phyloP scores from a whole-genome alignment of 2,329 filamentous ascomycete genomes.

The Colletotrichum sp. region DNA sequence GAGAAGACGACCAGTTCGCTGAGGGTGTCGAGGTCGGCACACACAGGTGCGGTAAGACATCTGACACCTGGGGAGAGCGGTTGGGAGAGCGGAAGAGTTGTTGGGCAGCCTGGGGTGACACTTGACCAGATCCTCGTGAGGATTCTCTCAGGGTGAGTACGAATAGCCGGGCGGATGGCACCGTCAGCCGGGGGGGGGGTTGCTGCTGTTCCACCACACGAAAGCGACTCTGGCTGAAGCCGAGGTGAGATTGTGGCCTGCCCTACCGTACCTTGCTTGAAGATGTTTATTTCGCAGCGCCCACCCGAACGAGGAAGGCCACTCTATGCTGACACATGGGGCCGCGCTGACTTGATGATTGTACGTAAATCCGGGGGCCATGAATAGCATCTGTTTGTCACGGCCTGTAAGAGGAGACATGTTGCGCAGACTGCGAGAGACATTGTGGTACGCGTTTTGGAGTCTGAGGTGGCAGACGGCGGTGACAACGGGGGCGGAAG shows the following conservation, averaged over 20 bases:
- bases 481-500: background rate
- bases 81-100: background rate
- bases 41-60: slow-evolving; percentile 3
- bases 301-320: background rate
- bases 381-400: background rate
- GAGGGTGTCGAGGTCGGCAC: slow-evolving; percentile 13
- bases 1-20: background rate
- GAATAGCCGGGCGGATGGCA: slow-evolving; percentile 8
- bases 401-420: background rate
- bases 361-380: background rate
- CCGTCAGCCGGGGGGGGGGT: slow-evolving; percentile 3
- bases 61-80: background rate
- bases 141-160: background rate
- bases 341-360: background rate
- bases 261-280: slow-evolving; percentile 15
- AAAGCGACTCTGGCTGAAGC: background rate
- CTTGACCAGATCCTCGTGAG: slow-evolving; percentile 20
- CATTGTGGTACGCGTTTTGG: background rate
- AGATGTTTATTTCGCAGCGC: background rate
- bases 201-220: slow-evolving; percentile 4
- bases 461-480: background rate
- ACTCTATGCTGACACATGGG: background rate
- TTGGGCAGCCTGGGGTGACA: slow-evolving; percentile 14
- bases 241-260: slow-evolving; percentile 9
- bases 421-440: background rate